Evolutionary conservation across 805 yeast genomes (phyloP).

Genomic region (Ogataea neopini): DNA sequence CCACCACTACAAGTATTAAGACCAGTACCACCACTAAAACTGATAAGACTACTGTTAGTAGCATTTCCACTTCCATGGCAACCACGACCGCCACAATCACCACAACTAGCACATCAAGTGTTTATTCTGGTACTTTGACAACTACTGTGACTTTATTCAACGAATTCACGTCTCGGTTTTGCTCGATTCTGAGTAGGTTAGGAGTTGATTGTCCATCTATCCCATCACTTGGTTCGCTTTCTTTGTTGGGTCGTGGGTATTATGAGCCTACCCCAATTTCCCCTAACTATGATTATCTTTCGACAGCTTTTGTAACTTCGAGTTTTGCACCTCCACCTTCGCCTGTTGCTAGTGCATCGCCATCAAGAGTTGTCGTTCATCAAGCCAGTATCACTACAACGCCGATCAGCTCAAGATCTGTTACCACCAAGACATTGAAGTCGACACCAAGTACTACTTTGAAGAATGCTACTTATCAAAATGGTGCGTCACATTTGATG

Average conservation of each 20-base stretch:
- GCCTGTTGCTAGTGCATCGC: not conserved
- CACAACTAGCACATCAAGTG: constrained; percentile 7
- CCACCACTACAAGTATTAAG: constrained; percentile 11
- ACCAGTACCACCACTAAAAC: constrained; percentile 14
- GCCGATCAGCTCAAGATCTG: not conserved
- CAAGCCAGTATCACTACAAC: not conserved
- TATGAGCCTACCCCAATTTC: constrained; percentile 7
- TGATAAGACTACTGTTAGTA: constrained; percentile 11
- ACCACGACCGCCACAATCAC: constrained; percentile 10
- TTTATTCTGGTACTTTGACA: constrained; percentile 11
- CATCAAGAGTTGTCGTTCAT: not conserved
- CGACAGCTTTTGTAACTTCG: not conserved
- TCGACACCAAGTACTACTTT: constrained; percentile 4
- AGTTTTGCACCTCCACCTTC: not conserved
- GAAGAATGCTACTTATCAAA: constrained; percentile 12
- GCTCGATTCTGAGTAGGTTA: constrained; percentile 20
- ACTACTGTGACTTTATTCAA: constrained; percentile 16
- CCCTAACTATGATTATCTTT: not conserved
- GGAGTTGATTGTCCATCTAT: constrained; percentile 21
- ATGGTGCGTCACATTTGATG: constrained; percentile 8
- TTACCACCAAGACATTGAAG: not conserved
- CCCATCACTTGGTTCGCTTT: constrained; percentile 6
- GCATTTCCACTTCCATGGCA: constrained; percentile 2
- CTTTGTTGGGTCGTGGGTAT: constrained; percentile 13
- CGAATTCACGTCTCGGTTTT: constrained; percentile 23